phyloP scores from a whole-genome alignment of 1,284 basidiomycete species.

The Pseudozyma thailandica region DNA sequence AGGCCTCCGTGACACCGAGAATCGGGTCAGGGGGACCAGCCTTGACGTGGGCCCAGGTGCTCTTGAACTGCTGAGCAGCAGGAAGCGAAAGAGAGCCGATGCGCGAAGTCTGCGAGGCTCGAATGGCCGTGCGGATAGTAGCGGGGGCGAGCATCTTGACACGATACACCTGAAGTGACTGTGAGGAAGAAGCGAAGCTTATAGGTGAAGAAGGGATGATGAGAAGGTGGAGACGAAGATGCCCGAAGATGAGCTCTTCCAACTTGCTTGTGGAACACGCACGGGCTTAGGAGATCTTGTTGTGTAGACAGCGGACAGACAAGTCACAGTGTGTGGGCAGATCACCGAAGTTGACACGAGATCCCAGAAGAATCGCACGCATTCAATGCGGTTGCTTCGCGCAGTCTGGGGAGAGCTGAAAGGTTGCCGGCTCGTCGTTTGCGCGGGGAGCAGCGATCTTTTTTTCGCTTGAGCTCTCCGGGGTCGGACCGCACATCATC shows the following conservation, averaged over 20 bases:
- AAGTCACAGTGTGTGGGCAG: no score
- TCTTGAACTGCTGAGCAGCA: slow-evolving; percentile 70
- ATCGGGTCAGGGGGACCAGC: slow-evolving; percentile 93
- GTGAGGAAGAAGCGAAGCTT: background rate
- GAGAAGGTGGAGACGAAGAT: background rate
- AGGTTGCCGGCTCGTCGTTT: background rate
- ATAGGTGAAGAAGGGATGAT: slow-evolving; percentile 1
- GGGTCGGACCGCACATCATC: slow-evolving; percentile 19
- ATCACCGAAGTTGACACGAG: no score
- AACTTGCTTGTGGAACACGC: background rate
- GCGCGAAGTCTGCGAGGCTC: slow-evolving; percentile 35
- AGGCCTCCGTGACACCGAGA: slow-evolving; percentile 93
- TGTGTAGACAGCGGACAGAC: background rate
- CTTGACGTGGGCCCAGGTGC: slow-evolving; percentile 84
- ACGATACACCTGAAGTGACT: background rate
- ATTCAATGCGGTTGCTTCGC: background rate
- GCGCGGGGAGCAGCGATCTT: slow-evolving; percentile 17
- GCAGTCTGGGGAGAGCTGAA: slow-evolving; percentile 12
- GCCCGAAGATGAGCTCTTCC: background rate
- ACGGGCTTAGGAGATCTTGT: background rate
- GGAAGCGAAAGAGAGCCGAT: slow-evolving; percentile 33
- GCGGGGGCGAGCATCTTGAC: slow-evolving; percentile 40
- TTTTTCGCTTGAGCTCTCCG: background rate
- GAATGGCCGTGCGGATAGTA: slow-evolving; percentile 42
- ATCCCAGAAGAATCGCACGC: background rate